Evolutionary conservation across 441 rosid species (phyloP).

Genomic region (Populus hybrid): DNA sequence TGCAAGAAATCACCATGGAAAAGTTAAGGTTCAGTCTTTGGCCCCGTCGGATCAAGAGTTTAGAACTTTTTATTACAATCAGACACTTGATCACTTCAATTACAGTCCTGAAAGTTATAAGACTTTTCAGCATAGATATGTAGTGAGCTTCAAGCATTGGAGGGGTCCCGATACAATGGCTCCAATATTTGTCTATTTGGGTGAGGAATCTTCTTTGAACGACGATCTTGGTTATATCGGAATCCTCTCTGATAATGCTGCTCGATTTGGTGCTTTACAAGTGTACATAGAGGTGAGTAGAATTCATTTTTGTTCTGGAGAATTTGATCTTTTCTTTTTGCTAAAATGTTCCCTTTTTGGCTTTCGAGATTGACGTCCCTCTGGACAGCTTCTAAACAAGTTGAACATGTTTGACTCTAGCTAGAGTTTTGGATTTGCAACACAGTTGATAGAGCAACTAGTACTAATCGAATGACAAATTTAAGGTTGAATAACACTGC

Average conservation of each 20-base stretch:
- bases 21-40: neutral
- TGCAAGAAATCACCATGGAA: neutral
- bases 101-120: slow-evolving; percentile 25
- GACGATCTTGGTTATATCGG: slow-evolving; percentile 6
- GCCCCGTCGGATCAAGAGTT: neutral
- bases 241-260: slow-evolving; percentile 21
- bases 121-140: slow-evolving; percentile 27
- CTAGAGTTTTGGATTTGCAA: no score
- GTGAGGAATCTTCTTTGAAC: slow-evolving; percentile 20
- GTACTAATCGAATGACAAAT: no score
- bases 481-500: neutral
- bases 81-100: neutral
- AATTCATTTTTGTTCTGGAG: neutral
- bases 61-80: neutral
- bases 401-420: no score
- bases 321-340: neutral
- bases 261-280: slow-evolving; percentile 21
- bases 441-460: no score
- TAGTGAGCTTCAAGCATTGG: slow-evolving; percentile 25
- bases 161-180: slow-evolving; percentile 8
- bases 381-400: no score
- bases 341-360: neutral
- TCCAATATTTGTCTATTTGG: slow-evolving; percentile 27
- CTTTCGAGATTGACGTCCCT: neutral
- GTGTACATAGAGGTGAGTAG: slow-evolving; percentile 31